Percentiles rank a stretch among this genome's conserved stretches.
phyloP scores from a whole-genome alignment of 495 filamentous ascomycete genomes.

The Melanomma pulvis-pyrius region DNA sequence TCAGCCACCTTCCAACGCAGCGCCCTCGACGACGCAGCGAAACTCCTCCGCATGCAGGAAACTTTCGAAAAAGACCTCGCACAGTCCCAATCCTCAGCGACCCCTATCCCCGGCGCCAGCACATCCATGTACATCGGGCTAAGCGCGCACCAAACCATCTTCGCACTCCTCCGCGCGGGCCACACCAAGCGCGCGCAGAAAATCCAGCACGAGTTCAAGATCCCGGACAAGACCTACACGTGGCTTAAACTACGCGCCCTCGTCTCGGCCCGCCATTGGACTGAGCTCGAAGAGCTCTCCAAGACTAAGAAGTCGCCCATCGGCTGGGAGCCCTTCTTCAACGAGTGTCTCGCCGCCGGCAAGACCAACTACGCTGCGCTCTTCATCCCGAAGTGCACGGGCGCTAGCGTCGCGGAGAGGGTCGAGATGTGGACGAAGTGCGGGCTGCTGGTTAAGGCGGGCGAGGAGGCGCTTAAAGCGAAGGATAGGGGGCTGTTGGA shows the following conservation, averaged over 20 bases:
- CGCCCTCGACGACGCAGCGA: conserved; percentile 73
- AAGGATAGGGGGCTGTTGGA: conserved; percentile 75
- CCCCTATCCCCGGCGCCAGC: neutral
- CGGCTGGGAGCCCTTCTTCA: conserved; percentile 98
- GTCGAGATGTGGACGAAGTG: conserved; percentile 97
- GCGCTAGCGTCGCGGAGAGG: conserved; percentile 62
- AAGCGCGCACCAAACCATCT: conserved; percentile 86
- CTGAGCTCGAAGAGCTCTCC: conserved; percentile 82
- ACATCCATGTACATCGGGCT: conserved; percentile 67
- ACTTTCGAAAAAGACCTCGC: conserved; percentile 77
- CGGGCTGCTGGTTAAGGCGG: conserved; percentile 85
- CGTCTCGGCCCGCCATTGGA: conserved; percentile 87
- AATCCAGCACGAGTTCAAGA: conserved; percentile 87
- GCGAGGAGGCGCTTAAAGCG: conserved; percentile 82
- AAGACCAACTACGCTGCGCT: conserved; percentile 81
- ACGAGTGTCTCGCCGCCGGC: conserved; percentile 82
- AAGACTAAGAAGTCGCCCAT: conserved; percentile 80
- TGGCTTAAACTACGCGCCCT: conserved; percentile 90
- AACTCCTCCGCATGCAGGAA: conserved; percentile 82
- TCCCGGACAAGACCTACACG: conserved; percentile 85
- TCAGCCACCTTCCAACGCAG: conserved; percentile 70
- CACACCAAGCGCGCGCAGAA: conserved; percentile 81
- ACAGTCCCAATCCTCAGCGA: neutral
- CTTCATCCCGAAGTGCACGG: conserved; percentile 87
- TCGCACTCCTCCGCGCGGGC: conserved; percentile 73